Evolutionary conservation across 441 rosid genomes (phyloP), one percentile per base, ranked within the genome.

Genomic region (Erodium texanum): DNA sequence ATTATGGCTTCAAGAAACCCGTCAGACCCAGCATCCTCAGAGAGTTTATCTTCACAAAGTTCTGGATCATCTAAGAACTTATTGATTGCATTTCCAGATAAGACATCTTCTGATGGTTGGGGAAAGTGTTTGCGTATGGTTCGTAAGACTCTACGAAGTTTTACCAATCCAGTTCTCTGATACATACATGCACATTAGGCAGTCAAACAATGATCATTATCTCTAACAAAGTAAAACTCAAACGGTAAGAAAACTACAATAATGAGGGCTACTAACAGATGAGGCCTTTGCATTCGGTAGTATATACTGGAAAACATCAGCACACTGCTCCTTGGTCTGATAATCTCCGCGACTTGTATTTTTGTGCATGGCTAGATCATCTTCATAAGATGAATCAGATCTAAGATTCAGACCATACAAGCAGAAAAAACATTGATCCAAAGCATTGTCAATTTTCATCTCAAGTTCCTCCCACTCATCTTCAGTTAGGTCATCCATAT

Each of bases 351-450:
- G 90, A 79, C 97, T 90, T 65, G 92, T 84, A 85, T 87, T 95
- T 79, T 78, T 89, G 87, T 95, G 99, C 77, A 76, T 78, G 70
- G 87, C 96, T 77, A 95, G 85, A 78, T 95, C 96, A 81, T 87
- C 99, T 67, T 95, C 97, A 74, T 85, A 85, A 45, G 95, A 86
- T 64, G 96, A 83, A 79, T 95, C 97, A 59, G 86, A 87, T 85
- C 96, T 88, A 76, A 95, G 90, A 82, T 90, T 95, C 74, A 95
- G 89, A 81, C 99, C 98, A 76, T 95, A 92, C 71, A 95, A 80
- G 81, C 99, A 95, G 85, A 89, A 95, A 78, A 95, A 89, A 73
- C 99, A 92, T 78, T 90, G 99, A 81, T 90, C 99, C 80, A 95
- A 80, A 71, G 97, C 91, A 75, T 85, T 89, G 75, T 92, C 96